phyloP scores from a whole-genome alignment of 2,329 filamentous ascomycete species.

The Pseudogymnoascus sp. region DNA sequence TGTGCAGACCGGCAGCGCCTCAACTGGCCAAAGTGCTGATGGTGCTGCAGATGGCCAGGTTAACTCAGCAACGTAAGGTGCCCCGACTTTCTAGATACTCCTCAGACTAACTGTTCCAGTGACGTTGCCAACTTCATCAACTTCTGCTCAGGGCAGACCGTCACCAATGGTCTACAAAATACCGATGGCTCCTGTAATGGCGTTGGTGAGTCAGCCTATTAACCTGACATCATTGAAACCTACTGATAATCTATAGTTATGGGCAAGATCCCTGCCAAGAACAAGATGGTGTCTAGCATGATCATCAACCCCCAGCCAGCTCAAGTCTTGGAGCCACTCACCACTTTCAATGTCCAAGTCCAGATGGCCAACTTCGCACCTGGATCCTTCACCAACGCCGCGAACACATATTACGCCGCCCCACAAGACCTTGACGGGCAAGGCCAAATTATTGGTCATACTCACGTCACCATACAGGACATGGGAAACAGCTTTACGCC shows the following conservation, averaged over 20 bases:
- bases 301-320: constrained; percentile 23
- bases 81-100: not conserved
- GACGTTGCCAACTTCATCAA: constrained; percentile 32
- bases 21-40: constrained; percentile 38
- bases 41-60: constrained; percentile 25
- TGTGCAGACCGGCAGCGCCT: constrained; percentile 18
- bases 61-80: constrained; percentile 26
- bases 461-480: constrained; percentile 33
- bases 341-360: constrained; percentile 28
- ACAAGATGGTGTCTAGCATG: constrained; percentile 27
- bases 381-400: constrained; percentile 34
- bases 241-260: constrained; percentile 20
- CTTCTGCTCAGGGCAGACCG: constrained; percentile 27
- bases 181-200: constrained; percentile 51
- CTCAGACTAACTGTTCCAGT: constrained; percentile 31
- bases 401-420: constrained; percentile 32
- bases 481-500: constrained; percentile 29
- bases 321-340: constrained; percentile 18
- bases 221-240: not conserved
- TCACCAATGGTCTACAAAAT: constrained; percentile 52
- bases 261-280: constrained; percentile 27
- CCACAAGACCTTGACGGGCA: constrained; percentile 27
- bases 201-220: constrained; percentile 18
- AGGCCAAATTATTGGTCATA: constrained; percentile 32
- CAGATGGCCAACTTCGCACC: constrained; percentile 29